Base-by-base conservation (phyloP, 306 rosid species). In the Pterocarpus santalinus region DNA sequence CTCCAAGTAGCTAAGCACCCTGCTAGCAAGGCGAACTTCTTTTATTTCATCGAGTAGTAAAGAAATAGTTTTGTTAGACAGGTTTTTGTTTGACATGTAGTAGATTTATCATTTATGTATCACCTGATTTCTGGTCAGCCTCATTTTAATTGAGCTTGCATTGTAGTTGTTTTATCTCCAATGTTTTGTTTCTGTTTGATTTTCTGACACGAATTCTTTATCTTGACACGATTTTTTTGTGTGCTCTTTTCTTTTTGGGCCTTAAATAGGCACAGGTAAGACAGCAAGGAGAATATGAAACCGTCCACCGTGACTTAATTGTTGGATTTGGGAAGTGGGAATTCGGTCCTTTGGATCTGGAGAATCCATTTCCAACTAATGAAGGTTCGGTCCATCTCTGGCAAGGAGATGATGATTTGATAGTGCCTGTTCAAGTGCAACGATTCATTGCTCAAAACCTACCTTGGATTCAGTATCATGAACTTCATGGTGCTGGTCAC, bases 391-490 rank as follows among this genome's bases (percentile, higher is more conserved):
- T 92, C 51, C 94, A 92, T 79, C 4, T 90, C 71, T 92, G 97
- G 97, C 97, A 92, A 1, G 97, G 94, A 67, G 93, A 86, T 46
- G 92, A 92, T 0, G 97, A 92, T 85, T 4, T 11, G 67, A 17
- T 90, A 13, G 94, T 87, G 44, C 93, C 93, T 47, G 89, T 81
- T 78, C 72, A 80, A 8, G 43, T 82, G 63, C 93, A 88, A 72
- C 87, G 91, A 10, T 80, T 85, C 81, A 87, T 90, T 81, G 89
- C 85, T 5, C 84, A 87, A 71, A 82, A 44, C 28, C 91, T 92
- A 56, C 95, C 91, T 4, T 90, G 95, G 95, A 89, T 92, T 75
- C 85, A 49, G 35, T 92, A 90, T 75, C 94, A 90, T 44, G 97
- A 92, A 83, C 51, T 90, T 44, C 83, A 86, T 4, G 93, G 94